Percentiles rank a stretch among this genome's conserved stretches.
phyloP scores from a whole-genome alignment of 495 filamentous ascomycete species.

The Evernia prunastri region DNA sequence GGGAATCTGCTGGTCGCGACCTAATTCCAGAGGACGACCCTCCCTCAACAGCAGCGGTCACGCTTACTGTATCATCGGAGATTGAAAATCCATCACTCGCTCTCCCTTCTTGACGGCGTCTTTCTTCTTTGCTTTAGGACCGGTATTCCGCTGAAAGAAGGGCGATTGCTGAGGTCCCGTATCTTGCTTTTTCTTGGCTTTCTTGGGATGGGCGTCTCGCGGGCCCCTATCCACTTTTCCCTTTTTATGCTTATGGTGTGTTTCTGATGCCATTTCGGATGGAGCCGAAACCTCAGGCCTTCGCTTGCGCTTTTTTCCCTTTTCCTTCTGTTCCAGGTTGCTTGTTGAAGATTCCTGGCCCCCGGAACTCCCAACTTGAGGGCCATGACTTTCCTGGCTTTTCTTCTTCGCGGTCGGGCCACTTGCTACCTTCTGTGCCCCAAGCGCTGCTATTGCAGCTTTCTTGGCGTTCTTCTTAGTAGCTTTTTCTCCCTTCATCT shows the following conservation, averaged over 20 bases:
- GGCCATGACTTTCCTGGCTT: neutral
- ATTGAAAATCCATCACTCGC: constrained; percentile 20
- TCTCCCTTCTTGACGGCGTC: neutral
- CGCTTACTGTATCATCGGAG: constrained; percentile 29
- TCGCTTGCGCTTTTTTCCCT: neutral
- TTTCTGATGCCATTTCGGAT: neutral
- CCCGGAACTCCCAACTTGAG: too few relatives aligned
- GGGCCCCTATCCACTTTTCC: neutral
- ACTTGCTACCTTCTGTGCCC: neutral
- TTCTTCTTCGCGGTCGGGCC: neutral
- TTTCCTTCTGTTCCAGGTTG: neutral
- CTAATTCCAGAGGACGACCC: constrained; percentile 13
- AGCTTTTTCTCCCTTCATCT: neutral
- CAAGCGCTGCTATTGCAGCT: neutral
- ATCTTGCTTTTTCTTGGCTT: neutral
- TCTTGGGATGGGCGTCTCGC: neutral
- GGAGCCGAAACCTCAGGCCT: neutral
- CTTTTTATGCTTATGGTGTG: neutral
- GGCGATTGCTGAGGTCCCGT: neutral
- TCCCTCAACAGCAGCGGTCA: constrained; percentile 30
- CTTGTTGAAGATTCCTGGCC: neutral
- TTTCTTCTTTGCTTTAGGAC: neutral
- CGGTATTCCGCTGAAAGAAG: neutral
- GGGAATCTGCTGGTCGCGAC: constrained; percentile 4
- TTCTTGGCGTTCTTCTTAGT: neutral